Evolutionary conservation across 73 alveolate species (phyloP).

Genomic region (Tetrahymena elliotti): DNA sequence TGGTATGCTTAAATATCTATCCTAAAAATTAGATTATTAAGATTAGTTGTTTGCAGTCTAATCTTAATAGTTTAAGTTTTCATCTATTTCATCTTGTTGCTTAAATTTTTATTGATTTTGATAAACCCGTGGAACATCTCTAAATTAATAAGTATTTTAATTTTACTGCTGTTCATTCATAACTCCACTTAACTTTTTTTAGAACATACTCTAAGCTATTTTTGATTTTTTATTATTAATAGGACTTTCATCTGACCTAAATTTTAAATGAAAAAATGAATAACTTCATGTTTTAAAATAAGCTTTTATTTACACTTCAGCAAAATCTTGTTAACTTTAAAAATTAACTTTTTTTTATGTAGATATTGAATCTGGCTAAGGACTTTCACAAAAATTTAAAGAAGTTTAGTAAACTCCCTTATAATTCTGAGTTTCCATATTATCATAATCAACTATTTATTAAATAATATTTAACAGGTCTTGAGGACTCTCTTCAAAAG

Average conservation of each 20-base stretch:
- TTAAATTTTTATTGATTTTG: not conserved
- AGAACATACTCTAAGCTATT: not conserved
- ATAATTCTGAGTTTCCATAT: not conserved
- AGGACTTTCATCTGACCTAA: not conserved
- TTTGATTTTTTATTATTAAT: too few relatives aligned
- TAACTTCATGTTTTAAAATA: too few relatives aligned
- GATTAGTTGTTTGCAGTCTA: not conserved
- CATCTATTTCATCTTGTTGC: not conserved
- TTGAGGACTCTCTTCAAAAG: not conserved
- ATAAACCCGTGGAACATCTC: not conserved
- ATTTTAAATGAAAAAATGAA: too few relatives aligned
- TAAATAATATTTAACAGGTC: not conserved
- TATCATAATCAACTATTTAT: not conserved
- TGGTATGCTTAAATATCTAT: not conserved
- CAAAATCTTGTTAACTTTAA: not conserved
- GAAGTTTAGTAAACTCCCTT: not conserved
- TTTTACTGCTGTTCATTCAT: not conserved
- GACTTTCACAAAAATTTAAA: not conserved
- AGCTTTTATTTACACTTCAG: not conserved
- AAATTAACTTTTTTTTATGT: too few relatives aligned
- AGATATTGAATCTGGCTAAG: not conserved
- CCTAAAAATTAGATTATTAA: not conserved
- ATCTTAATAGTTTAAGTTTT: not conserved
- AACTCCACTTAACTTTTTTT: not conserved
- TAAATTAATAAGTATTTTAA: too few relatives aligned